A percentile compares a stretch with the other conserved stretches of the same genome.
These are phyloP conservation scores for Litsea cubeba DNA, from an alignment of 164 flowering plant species.

Conservation along the genomic window DNA sequence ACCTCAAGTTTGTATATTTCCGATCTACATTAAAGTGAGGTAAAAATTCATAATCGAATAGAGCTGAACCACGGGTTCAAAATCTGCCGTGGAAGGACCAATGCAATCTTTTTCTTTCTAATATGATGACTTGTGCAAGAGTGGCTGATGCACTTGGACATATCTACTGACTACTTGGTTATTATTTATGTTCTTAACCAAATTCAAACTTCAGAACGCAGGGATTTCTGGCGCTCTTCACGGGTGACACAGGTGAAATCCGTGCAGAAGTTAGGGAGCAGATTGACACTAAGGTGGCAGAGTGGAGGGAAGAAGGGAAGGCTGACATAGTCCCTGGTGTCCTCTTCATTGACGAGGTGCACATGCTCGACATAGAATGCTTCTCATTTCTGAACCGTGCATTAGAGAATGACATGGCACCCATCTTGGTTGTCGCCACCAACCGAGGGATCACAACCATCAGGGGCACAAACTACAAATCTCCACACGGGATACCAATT, in stretches of 20 bases:
- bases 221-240: slow-evolving; percentile 90
- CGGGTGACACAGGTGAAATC: slow-evolving; percentile 94
- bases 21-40: too few relatives aligned
- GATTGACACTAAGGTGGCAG: slow-evolving; percentile 94
- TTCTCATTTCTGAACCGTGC: slow-evolving; percentile 95
- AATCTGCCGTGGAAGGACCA: too few relatives aligned
- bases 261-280: slow-evolving; percentile 92
- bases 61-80: too few relatives aligned
- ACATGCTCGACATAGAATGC: slow-evolving; percentile 96
- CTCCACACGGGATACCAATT: slow-evolving; percentile 96
- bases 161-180: too few relatives aligned
- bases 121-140: background rate
- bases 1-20: too few relatives aligned
- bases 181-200: too few relatives aligned
- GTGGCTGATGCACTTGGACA: background rate
- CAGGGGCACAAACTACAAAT: slow-evolving; percentile 74
- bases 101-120: too few relatives aligned
- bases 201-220: slow-evolving; percentile 55
- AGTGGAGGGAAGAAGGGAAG: slow-evolving; percentile 99
- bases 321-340: slow-evolving; percentile 99
- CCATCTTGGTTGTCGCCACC: slow-evolving; percentile 87
- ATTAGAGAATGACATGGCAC: slow-evolving; percentile 93
- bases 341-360: slow-evolving; percentile 95
- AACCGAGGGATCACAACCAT: slow-evolving; percentile 86
- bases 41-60: too few relatives aligned